Base-by-base conservation (phyloP, 306 rosid genomes). In the Luffa acutangula region DNA sequence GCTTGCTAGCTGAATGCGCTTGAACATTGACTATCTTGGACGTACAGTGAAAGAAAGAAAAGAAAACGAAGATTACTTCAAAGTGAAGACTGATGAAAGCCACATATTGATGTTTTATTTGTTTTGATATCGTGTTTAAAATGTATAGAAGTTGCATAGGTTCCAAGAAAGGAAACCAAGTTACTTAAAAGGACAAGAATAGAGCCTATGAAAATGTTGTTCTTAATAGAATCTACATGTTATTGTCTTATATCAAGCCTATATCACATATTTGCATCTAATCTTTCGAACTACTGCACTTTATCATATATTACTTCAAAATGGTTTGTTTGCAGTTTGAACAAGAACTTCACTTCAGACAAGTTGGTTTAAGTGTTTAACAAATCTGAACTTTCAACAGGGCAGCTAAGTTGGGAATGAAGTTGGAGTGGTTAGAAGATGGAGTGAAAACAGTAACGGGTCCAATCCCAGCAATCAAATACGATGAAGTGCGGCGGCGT, bases 401-500 rank as follows among this genome's bases (percentile, higher is more conserved):
- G 92, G 98, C 94, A 66, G 85, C 88, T 57, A 87, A 94, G 79
- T 82, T 92, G 80, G 98, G 94, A 1, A 89, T 89, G 97, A 89
- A 82, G 91, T 20, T 94, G 81, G 97, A 94, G 36, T 94, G 98
- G 98, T 63, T 86, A 75, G 91, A 86, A 14, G 92, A 89, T 78
- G 93, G 90, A 77, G 96, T 87, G 81, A 94, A 88, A 81, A 85
- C 97, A 0, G 59, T 91, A 0, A 89, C 87, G 98, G 97, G 97
- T 69, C 97, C 98, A 31, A 91, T 94, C 78, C 88, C 98, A 7
- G 97, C 91, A 8, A 60, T 89, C 59, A 95, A 91, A 75, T 80
- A 78, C 13, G 95, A 90, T 67, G 76, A 86, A 81, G 81, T 36
- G 37, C 90, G 93, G 42, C 77, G 78, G 75, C 88, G 90, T 39